phyloP scores from a whole-genome alignment of 139 green algal genomes.

The Choricystis sp. region DNA sequence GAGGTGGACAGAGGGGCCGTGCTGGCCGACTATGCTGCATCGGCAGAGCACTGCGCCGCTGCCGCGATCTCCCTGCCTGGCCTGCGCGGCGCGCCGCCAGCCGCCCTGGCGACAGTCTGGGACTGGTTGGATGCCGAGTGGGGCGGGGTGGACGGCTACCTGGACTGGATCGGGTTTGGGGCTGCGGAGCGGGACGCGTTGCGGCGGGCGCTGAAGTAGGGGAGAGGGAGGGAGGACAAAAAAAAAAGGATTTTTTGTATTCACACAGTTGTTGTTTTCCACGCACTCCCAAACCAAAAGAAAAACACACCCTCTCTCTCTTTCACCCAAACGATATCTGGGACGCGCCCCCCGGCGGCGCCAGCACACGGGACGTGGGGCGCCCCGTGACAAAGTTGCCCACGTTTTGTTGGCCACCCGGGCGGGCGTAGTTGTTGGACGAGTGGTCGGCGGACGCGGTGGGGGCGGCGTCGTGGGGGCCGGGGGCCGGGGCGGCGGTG shows the following conservation, averaged over 20 bases:
- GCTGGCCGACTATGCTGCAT: neutral
- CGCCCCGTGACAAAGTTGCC: conserved; percentile 71
- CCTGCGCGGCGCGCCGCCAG: neutral
- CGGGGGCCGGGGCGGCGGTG: neutral
- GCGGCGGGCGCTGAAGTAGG: neutral
- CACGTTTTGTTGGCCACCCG: conserved; percentile 60
- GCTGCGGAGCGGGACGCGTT: neutral
- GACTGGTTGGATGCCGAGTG: neutral
- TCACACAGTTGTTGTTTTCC: too few relatives aligned
- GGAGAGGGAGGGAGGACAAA: neutral
- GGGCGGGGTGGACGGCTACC: neutral
- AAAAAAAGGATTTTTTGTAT: neutral
- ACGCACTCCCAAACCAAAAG: too few relatives aligned
- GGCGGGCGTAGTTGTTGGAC: conserved; percentile 57
- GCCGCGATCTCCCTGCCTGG: neutral
- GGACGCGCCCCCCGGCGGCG: conserved; percentile 39
- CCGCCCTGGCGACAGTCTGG: neutral
- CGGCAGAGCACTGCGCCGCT: neutral
- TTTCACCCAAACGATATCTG: conserved; percentile 18
- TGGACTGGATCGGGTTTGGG: neutral
- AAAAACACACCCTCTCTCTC: too few relatives aligned
- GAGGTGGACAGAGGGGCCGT: neutral
- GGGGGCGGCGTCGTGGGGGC: neutral
- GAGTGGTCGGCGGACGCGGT: conserved; percentile 3
- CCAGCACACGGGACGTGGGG: conserved; percentile 54